Percentiles rank a stretch among this genome's conserved stretches.
These are phyloP conservation scores for rapeseed (Brassica napus) DNA, from an alignment of 345 rosid species.

Conservation along the genomic window Da-Ae NC_063440.1:9750001-9750500, in stretches of 20 bases:
- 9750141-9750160: slow-evolving; percentile 45
- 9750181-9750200: neutral
- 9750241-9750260: slow-evolving; percentile 99
- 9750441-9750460: slow-evolving; percentile 42
- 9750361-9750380: slow-evolving; percentile 97
- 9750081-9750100: slow-evolving; percentile 54
- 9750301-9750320: neutral
- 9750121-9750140: slow-evolving; percentile 97
- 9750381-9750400: slow-evolving; percentile 87
- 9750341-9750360: slow-evolving; percentile 95
- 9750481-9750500: neutral
- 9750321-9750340: neutral
- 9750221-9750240: slow-evolving; percentile 98
- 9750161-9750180: neutral
- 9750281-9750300: slow-evolving; percentile 14
- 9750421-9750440: slow-evolving; percentile 78
- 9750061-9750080: slow-evolving; percentile 78
- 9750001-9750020: neutral
- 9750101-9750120: slow-evolving; percentile 82
- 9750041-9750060: slow-evolving; percentile 42
- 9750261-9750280: slow-evolving; percentile 88
- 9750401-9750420: slow-evolving; percentile 90
- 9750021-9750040: slow-evolving; percentile 93
- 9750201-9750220: slow-evolving; percentile 44
- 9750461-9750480: neutral